Base-by-base conservation (phyloP, 192 early-diverging fungal species). In the Phycomyces blakesleeanus region DNA sequence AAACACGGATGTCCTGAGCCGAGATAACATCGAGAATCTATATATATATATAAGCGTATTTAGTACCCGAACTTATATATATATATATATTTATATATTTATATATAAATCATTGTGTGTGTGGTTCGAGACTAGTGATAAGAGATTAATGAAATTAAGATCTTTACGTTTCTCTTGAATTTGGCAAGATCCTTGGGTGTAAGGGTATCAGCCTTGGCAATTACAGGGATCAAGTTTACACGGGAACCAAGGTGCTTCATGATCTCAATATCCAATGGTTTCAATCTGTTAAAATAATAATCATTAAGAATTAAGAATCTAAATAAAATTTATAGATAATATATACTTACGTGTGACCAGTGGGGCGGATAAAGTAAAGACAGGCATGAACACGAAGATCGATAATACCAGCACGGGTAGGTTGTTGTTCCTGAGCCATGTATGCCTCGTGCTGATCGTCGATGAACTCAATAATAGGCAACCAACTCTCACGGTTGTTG, bases 331-430 rank as follows among this genome's bases (percentile, higher is more conserved):
- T n/a, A n/a, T n/a, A n/a, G n/a, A n/a, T n/a, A n/a, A n/a, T n/a
- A n/a, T n/a, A n/a, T n/a, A 77, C 79, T 72, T 80, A 87, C 76
- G 83, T 86, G 72, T 98, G 96, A 29, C 95, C 96, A 9, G 94
- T 94, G 41, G 96, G 96, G 63, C 91, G 87, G 73, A 98, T 96
- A 67, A 98, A 98, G 76, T 93, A 98, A 63, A 98, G 79, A 59
- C 93, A 93, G 11, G 90, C 89, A 67, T 98, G 94, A 41, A 98
- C 85, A 59, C 94, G 87, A 69, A 91, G 91, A 69, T 98, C 96
- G 68, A 85, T 81, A 73, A 95, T 93, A 74, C 87, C 85, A 78
- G 76, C 90, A 69, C 86, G 87, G 74, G 82, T 94, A 74, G 83
- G 92, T 53, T 83, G 81, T 71, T 93, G 88, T 74, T 98, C 96